Evolutionary conservation across 2,329 filamentous ascomycete species (phyloP).

Genomic region (Xylariaceae sp.): DNA sequence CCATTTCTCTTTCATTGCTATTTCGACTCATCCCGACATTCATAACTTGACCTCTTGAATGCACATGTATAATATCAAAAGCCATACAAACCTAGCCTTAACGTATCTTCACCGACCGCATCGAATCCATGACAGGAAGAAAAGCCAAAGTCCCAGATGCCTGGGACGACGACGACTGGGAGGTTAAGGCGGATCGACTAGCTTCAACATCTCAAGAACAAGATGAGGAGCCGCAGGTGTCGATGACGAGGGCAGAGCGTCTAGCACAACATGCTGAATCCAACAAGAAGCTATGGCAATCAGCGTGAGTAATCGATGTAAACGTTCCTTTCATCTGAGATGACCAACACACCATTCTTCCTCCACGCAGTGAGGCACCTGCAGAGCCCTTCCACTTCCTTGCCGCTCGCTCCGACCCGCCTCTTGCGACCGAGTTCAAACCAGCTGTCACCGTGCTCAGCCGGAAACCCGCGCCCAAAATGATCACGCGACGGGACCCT

Average conservation of each 20-base stretch:
- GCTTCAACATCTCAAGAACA: slow-evolving; percentile 36
- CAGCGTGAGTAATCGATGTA: slow-evolving; percentile 57
- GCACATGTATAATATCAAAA: background rate
- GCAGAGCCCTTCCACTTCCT: slow-evolving; percentile 71
- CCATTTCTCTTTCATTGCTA: background rate
- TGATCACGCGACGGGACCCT: slow-evolving; percentile 54
- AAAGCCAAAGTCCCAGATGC: slow-evolving; percentile 57
- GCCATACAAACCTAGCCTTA: background rate
- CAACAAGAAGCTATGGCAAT: slow-evolving; percentile 83
- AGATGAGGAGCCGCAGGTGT: slow-evolving; percentile 35
- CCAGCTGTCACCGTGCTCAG: slow-evolving; percentile 78
- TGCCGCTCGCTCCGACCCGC: slow-evolving; percentile 48
- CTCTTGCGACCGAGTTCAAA: slow-evolving; percentile 65
- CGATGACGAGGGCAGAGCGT: slow-evolving; percentile 67
- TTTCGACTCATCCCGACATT: background rate
- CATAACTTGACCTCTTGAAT: background rate
- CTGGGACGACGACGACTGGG: slow-evolving; percentile 89
- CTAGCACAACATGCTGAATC: slow-evolving; percentile 74
- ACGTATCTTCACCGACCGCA: background rate
- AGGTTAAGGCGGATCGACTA: slow-evolving; percentile 62
- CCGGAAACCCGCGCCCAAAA: slow-evolving; percentile 64
- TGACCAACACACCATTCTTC: slow-evolving; percentile 2
- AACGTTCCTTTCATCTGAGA: background rate
- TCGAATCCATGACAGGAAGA: slow-evolving; percentile 13
- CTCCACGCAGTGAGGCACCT: slow-evolving; percentile 53